Evolutionary conservation across 2,329 filamentous ascomycete genomes (phyloP), one percentile per base, ranked within the genome.

Genomic region (Parascedosporium putredinis): DNA sequence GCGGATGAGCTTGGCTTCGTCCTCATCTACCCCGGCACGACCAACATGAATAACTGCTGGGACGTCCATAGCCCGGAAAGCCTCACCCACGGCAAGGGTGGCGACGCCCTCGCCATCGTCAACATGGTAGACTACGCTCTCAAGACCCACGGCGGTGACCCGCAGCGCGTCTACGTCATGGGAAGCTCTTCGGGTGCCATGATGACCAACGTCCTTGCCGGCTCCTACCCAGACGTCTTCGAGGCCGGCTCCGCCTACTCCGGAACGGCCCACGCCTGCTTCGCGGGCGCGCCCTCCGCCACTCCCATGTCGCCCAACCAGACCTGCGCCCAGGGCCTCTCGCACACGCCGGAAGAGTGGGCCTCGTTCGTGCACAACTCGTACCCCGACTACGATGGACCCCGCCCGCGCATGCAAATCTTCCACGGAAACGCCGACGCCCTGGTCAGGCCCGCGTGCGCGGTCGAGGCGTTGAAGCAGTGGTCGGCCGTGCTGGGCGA

Each of bases 81-180:
- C 0, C 66, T 82, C 2, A 74, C 69, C 4, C 77, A 79, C 55
- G 67, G 75, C 50, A 76, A 74, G 5, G 77, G 78, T 16, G 75
- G 75, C 3, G 74, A 81, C 59, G 74, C 69, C 47, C 70, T 73
- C 31, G 67, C 69, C 0, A 76, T 83, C 51, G 72, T 71, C 24
- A 78, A 75, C 57, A 81, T 82, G 77, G 75, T 81, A 45, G 66
- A 62, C 31, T 80, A 76, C 55, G 67, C 75, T 3, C 60, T 80
- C 12, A 53, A 59, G 8, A 69, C 67, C 56, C 79, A 81, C 62
- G 64, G 65, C 1, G 76, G 67, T 22, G 73, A 83, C 56, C 56
- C 68, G 24, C 64, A 58, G 53, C 67, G 67, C 48, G 74, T 81
- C 2, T 81, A 72, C 52, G 73, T 73, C 2, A 76, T 73, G 0